Conservation (phyloP, 2,329 filamentous ascomycete species). For the Domatiomyces globalis region DNA sequence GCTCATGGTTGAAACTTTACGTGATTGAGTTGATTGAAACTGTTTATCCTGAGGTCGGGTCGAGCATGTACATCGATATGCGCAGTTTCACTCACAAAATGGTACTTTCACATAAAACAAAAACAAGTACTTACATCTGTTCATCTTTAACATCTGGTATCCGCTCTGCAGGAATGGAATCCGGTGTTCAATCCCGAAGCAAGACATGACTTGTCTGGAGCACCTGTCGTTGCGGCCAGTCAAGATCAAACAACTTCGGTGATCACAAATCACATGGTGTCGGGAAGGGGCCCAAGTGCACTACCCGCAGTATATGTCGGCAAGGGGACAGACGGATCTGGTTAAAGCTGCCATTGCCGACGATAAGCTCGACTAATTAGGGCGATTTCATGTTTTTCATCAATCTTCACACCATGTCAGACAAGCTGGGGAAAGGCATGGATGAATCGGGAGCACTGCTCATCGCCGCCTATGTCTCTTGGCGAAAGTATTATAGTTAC, state of each 20-base stretch:
- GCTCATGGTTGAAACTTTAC: not conserved
- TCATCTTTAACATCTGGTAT: not conserved
- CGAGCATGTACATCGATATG: not conserved
- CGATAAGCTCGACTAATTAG: not conserved
- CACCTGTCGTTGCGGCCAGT: too few species aligned
- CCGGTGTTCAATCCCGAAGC: not conserved
- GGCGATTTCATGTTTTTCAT: not conserved
- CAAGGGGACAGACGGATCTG: not conserved
- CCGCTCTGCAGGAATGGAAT: not conserved
- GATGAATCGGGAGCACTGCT: not conserved
- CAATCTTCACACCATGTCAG: not conserved
- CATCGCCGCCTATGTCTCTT: not conserved
- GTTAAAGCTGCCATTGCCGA: not conserved
- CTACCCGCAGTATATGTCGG: not conserved
- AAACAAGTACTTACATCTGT: not conserved
- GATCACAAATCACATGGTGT: not conserved
- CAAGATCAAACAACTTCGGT: not conserved
- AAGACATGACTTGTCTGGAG: not conserved
- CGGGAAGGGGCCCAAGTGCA: not conserved
- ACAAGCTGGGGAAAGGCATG: too few species aligned
- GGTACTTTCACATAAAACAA: not conserved
- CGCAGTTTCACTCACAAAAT: not conserved
- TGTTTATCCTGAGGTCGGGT: not conserved
- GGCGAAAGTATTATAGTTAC: not conserved
- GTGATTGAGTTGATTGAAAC: not conserved